These are phyloP conservation scores for Ophiosphaerella narmari DNA, from an alignment of 2,329 filamentous ascomycete genomes.

Conservation along the genomic window DNA sequence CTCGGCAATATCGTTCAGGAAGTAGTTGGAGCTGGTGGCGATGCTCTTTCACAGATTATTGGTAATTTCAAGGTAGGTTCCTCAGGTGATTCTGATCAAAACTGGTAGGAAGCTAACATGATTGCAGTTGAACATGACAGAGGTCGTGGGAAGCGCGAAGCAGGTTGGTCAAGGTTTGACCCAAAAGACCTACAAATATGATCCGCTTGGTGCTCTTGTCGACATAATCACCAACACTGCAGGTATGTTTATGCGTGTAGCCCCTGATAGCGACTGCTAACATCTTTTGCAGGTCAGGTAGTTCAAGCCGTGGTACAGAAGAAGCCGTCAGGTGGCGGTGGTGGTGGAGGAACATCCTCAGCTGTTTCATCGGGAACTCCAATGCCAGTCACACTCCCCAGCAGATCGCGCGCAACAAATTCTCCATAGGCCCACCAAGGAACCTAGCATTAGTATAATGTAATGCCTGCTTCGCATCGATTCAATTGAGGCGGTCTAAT, in stretches of 20 bases:
- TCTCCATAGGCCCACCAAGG: neutral
- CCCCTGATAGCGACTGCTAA: neutral
- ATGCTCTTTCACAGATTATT: constrained; percentile 57
- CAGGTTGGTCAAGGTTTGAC: constrained; percentile 46
- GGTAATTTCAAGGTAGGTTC: constrained; percentile 56
- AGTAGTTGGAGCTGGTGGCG: constrained; percentile 54
- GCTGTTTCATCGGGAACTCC: constrained; percentile 26
- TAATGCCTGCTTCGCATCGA: constrained; percentile 4
- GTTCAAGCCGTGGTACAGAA: constrained; percentile 55
- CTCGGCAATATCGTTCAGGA: constrained; percentile 67
- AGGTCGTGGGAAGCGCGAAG: constrained; percentile 45
- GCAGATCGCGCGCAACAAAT: neutral
- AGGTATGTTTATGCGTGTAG: constrained; percentile 4
- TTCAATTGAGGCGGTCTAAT: neutral
- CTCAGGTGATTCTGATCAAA: neutral
- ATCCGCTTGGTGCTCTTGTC: constrained; percentile 56
- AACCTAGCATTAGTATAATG: constrained; percentile 10
- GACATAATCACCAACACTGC: constrained; percentile 61
- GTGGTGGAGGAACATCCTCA: constrained; percentile 3
- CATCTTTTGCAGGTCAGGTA: constrained; percentile 52
- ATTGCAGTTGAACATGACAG: constrained; percentile 60
- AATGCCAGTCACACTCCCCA: constrained; percentile 26
- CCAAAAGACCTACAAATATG: constrained; percentile 60
- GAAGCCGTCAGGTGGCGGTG: constrained; percentile 24
- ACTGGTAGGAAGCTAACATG: neutral